A percentile compares a stretch with the other conserved stretches of the same genome.
Conservation (phyloP, 345 rosid species). For the Lepidium sativum region DNA sequence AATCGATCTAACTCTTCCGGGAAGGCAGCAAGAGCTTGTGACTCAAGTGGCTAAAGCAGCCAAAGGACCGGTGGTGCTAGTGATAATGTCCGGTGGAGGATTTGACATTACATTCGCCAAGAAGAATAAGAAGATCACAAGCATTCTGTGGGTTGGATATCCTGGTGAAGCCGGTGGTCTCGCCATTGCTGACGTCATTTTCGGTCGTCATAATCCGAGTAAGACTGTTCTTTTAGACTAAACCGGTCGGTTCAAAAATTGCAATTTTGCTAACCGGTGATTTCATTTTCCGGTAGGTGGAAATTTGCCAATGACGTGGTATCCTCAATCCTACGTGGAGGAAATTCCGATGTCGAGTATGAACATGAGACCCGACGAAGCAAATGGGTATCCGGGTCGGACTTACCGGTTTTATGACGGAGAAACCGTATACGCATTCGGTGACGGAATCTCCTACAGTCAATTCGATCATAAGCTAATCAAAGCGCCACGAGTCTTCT, state of each 20-base stretch:
- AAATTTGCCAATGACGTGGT: constrained; percentile 73
- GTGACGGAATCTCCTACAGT: constrained; percentile 55
- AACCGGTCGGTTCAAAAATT: background rate
- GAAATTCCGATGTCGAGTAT: constrained; percentile 65
- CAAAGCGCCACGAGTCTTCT: constrained; percentile 40
- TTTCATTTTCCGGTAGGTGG: constrained; percentile 35
- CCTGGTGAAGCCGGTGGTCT: constrained; percentile 78
- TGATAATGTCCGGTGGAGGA: constrained; percentile 79
- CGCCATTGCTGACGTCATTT: constrained; percentile 64
- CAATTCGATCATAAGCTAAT: constrained; percentile 32
- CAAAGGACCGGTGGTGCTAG: constrained; percentile 65
- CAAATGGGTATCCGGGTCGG: constrained; percentile 64
- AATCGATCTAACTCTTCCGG: constrained; percentile 41
- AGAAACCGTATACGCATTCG: constrained; percentile 56
- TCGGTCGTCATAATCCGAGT: constrained; percentile 65
- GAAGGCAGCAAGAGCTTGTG: constrained; percentile 49
- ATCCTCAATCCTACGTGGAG: constrained; percentile 56
- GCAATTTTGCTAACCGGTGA: background rate
- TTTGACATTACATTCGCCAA: constrained; percentile 63
- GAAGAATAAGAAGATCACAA: constrained; percentile 40
- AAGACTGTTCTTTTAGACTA: background rate
- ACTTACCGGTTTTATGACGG: constrained; percentile 70
- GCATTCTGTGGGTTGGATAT: constrained; percentile 46
- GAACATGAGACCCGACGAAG: constrained; percentile 66
- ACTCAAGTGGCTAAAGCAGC: constrained; percentile 51